A percentile compares a stretch with the other conserved stretches of the same genome.
phyloP scores from a whole-genome alignment of 2,329 filamentous ascomycete species.

The Microsporum audouinii region DNA sequence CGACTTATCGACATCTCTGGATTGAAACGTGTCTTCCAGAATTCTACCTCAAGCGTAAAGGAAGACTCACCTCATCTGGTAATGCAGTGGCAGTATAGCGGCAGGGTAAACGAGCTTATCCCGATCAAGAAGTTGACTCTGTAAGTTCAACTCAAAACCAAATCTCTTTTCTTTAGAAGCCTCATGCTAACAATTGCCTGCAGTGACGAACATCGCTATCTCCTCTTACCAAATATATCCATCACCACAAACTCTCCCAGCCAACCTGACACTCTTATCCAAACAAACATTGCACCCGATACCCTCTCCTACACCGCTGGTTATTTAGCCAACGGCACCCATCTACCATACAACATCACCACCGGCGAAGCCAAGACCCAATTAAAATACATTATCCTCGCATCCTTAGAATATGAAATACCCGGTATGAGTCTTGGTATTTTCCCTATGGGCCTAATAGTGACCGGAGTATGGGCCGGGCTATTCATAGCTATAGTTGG shows the following conservation, averaged over 20 bases:
- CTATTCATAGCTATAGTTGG: conserved; percentile 24
- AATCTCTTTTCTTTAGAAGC: not conserved
- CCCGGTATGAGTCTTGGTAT: conserved; percentile 25
- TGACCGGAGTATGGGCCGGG: conserved; percentile 24
- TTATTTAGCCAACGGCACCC: conserved; percentile 18
- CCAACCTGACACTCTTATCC: conserved; percentile 12
- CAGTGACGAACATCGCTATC: conserved; percentile 20
- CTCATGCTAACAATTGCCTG: not conserved
- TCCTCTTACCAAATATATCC: conserved; percentile 27
- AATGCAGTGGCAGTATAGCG: conserved; percentile 25
- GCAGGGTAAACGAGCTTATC: conserved; percentile 21
- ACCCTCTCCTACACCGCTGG: conserved; percentile 29
- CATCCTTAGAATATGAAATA: conserved; percentile 21
- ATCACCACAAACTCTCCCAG: conserved; percentile 19
- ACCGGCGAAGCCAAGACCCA: conserved; percentile 16
- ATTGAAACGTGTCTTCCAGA: conserved; percentile 11
- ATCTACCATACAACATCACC: conserved; percentile 18
- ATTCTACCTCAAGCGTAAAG: not conserved
- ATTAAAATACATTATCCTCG: conserved; percentile 17
- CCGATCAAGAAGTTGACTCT: conserved; percentile 21
- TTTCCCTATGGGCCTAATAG: conserved; percentile 24
- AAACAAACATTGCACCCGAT: conserved; percentile 24
- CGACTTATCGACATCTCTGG: conserved; percentile 18
- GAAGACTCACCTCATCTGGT: conserved; percentile 14
- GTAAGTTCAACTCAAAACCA: conserved; percentile 14